These are phyloP conservation scores for Backusella liffmaniae DNA, from an alignment of 192 early-diverging fungal species.

Conservation along the genomic window DNA sequence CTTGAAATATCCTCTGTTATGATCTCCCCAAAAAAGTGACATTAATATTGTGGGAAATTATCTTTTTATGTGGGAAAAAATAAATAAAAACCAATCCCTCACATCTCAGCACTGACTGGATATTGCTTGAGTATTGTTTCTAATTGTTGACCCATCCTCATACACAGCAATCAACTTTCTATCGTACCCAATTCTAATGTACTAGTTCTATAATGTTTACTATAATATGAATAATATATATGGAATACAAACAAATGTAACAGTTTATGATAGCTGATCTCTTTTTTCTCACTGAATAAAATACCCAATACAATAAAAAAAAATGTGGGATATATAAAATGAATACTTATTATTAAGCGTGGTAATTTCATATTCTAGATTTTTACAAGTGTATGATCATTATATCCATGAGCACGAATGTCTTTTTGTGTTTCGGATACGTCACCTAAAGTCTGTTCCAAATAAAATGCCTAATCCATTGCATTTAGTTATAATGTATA, in stretches of 20 bases:
- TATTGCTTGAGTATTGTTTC: too few species aligned
- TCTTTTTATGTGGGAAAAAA: not conserved
- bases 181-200: not conserved
- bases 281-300: not conserved
- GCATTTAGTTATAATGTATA: too few species aligned
- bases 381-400: not conserved
- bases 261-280: not conserved
- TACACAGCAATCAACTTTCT: too few species aligned
- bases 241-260: not conserved
- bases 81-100: not conserved
- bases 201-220: not conserved
- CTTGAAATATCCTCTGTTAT: not conserved
- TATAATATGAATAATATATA: not conserved
- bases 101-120: too few species aligned
- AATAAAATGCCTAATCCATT: conserved; percentile 6
- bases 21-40: not conserved
- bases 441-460: not conserved
- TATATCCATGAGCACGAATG: conserved; percentile 5
- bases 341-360: not conserved
- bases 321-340: not conserved
- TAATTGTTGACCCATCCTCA: not conserved
- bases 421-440: not conserved
- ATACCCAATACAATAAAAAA: not conserved
- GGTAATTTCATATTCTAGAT: not conserved
- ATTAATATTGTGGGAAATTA: not conserved